Evolutionary conservation across 2,329 filamentous ascomycete species (phyloP), one percentile per base, ranked within the genome.

Genomic region (Alternaria infectoria): DNA sequence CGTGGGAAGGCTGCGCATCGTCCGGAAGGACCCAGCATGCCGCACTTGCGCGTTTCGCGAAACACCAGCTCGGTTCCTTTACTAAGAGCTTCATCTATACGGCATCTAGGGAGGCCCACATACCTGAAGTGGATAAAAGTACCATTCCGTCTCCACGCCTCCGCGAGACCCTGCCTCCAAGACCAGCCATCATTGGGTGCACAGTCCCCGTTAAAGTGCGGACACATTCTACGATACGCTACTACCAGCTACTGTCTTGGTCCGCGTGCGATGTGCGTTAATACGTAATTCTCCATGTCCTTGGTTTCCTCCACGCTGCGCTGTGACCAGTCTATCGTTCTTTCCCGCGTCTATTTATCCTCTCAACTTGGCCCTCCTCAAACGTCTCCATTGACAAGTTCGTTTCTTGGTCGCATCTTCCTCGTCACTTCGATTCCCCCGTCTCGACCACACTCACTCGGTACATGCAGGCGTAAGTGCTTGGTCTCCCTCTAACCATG

Each of bases 141-240:
- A 64, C 65, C 62, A 63, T 65, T 23, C 50, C 28, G 61, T 65
- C 61, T 69, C 62, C 61, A 68, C 67, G 59, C 59, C 44, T 54
- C 57, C 52, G 59, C 62, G 54, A 64, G 54, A 54, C 57, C 58
- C 44, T 63, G 49, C 43, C 30, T 23, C 30, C 23, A 25, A 45
- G 26, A 26, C 61, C 54, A 50, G 61, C 60, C 59, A 61, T 63
- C 57, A 59, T 57, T 63, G 59, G 61, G 54, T 51, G 57, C 50
- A 59, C 47, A 54, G 55, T 32, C 59, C 56, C 45, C 28, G 44
- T 47, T 55, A 15, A 26, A 57, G 28, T 54, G 50, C 59, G 13
- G 52, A 55, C 40, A 45, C 28, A 44, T 49, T 21, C 25, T 46
- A 43, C 36, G 57, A 47, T 43, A 26, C 65, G 62, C 65, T 67